Evolutionary conservation across 768 basidiomycete genomes (phyloP), one percentile per base, ranked within the genome.

Genomic region (Serendipita sp.): DNA sequence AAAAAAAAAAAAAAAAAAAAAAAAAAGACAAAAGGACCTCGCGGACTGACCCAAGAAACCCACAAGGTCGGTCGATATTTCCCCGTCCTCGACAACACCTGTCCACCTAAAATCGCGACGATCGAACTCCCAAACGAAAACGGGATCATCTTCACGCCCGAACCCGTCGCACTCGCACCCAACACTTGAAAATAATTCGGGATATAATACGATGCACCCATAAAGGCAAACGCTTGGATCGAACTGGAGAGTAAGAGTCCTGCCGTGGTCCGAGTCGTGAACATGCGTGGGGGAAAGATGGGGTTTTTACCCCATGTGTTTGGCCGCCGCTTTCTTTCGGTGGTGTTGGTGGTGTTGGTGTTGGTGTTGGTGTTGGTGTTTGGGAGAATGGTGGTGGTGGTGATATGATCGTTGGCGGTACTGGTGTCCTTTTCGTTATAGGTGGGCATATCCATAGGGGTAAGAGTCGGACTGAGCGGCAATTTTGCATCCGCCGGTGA

Each of bases 151-250:
- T 86, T 76, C 24, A 89, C 78, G 62, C 86, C 86, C 32, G 87
- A 80, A 53, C 74, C 77, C 0, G 86, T 89, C 3, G 88, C 86
- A 5, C 86, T 86, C 0, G 86, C 78, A 0, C 89, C 89, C 11
- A 89, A 79, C 2, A 86, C 81, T 75, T 92, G 89, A 73, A 79
- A 92, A 71, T 86, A 92, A 2, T 90, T 71, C 0, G 89, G 88
- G 4, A 91, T 77, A 69, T 89, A 89, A 70, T 76, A 86, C 48
- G 82, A 80, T 35, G 79, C 80, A 28, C 81, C 81, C 10, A 74
- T 72, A 68, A 88, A 88, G 1, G 77, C 77, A 24, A 84, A 18
- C 0, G 80, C 86, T 67, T 91, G 89, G 10, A 88, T 69, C 70
- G 89, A 83, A 3, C 76, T 75, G 2, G 79, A 74, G 30, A 86